Conservation (phyloP, 345 rosid species). For the Heritiera littoralis region DNA sequence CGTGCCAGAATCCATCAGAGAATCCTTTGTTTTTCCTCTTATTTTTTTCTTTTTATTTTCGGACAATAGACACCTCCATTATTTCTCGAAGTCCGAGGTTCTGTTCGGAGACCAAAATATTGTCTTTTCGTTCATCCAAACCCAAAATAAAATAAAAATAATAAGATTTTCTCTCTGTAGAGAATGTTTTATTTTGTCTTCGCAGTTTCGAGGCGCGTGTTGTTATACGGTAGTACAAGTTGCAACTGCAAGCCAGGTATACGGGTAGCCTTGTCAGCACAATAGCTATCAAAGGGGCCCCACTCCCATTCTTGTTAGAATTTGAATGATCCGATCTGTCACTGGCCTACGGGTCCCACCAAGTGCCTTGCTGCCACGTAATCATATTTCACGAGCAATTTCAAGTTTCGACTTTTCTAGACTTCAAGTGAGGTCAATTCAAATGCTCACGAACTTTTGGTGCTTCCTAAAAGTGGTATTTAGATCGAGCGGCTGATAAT, state of each 20-base stretch:
- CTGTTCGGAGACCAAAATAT: neutral
- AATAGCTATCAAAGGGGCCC: neutral
- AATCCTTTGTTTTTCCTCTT: slow-evolving; percentile 5
- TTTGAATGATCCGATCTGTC: neutral
- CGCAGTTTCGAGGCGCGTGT: slow-evolving; percentile 13
- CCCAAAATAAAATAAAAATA: neutral
- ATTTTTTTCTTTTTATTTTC: too few species aligned
- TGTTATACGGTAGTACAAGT: neutral
- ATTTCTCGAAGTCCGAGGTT: slow-evolving; percentile 16
- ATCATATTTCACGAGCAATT: neutral
- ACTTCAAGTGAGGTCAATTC: neutral
- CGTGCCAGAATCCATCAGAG: slow-evolving; percentile 26
- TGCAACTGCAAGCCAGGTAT: neutral
- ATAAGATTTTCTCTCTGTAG: neutral
- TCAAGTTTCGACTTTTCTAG: too few species aligned
- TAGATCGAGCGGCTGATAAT: neutral
- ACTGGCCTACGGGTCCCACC: neutral
- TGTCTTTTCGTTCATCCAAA: neutral
- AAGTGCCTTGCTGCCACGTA: neutral
- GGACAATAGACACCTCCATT: neutral
- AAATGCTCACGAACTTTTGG: neutral
- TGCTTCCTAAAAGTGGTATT: neutral
- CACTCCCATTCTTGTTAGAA: neutral
- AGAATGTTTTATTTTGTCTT: neutral
- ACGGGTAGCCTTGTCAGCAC: neutral